Percentiles rank a stretch among this genome's conserved stretches.
phyloP scores from a whole-genome alignment of 495 filamentous ascomycete species.

The Xylaria telfairii region DNA sequence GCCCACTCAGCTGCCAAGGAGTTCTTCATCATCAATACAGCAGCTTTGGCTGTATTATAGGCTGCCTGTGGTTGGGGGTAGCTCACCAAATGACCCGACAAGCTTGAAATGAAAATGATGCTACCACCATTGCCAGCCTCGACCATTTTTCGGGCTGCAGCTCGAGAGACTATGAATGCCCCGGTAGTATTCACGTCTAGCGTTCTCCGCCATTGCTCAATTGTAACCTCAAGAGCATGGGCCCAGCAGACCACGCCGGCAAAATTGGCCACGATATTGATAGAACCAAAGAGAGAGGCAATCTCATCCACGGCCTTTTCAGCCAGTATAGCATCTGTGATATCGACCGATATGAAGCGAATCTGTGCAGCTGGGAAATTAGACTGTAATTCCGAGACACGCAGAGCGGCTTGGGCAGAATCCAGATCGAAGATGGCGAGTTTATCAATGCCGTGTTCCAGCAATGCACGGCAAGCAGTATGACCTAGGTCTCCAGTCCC shows the following conservation, averaged over 20 bases:
- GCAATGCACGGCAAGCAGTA: neutral
- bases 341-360: neutral
- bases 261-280: conserved; percentile 64
- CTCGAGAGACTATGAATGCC: conserved; percentile 68
- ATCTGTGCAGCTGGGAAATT: neutral
- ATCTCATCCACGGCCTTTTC: neutral
- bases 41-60: conserved; percentile 72
- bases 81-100: conserved; percentile 67
- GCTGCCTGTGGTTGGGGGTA: conserved; percentile 68
- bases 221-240: conserved; percentile 58
- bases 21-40: conserved; percentile 59
- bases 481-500: neutral
- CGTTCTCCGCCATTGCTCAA: conserved; percentile 58
- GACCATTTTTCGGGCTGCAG: conserved; percentile 59
- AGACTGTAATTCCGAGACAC: neutral
- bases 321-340: neutral
- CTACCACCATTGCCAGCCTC: conserved; percentile 53
- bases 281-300: conserved; percentile 40
- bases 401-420: neutral
- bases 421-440: neutral
- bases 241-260: conserved; percentile 66
- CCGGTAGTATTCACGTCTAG: conserved; percentile 70
- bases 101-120: conserved; percentile 69
- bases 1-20: conserved; percentile 69
- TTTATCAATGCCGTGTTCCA: neutral